phyloP scores from a whole-genome alignment of 1,139 yeast genomes.

The Scheffersomyces illinoinensis region DNA sequence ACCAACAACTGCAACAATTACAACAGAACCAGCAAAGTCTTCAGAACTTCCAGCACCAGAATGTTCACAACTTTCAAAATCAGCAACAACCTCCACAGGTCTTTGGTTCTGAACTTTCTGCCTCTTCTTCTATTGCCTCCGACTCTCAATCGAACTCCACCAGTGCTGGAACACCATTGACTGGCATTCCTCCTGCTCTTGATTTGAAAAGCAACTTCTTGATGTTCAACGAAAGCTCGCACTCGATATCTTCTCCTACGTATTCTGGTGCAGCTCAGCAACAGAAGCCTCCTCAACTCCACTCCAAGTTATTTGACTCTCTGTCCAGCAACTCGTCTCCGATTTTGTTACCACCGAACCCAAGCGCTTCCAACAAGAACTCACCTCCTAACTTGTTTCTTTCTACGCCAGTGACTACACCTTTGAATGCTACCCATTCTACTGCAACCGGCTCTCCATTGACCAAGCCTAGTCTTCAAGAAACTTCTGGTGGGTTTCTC shows the following conservation, averaged over 20 bases:
- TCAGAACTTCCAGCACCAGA: background rate
- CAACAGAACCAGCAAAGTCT: background rate
- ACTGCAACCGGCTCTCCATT: background rate
- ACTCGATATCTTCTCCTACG: constrained; percentile 24
- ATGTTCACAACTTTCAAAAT: background rate
- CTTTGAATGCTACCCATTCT: constrained; percentile 5
- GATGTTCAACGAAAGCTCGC: constrained; percentile 21
- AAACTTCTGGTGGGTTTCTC: constrained; percentile 4
- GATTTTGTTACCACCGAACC: constrained; percentile 15
- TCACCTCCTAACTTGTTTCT: constrained; percentile 31
- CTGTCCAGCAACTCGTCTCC: constrained; percentile 19
- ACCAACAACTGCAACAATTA: background rate
- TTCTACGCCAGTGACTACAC: constrained; percentile 14
- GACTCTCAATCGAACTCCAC: background rate
- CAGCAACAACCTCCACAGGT: background rate
- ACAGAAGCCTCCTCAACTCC: constrained; percentile 6
- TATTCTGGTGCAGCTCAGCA: constrained; percentile 1
- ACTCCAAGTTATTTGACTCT: constrained; percentile 21
- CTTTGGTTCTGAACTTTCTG: constrained; percentile 1
- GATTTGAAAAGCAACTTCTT: constrained; percentile 17
- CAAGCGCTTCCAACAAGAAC: constrained; percentile 13
- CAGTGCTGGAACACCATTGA: background rate
- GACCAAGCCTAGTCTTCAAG: background rate
- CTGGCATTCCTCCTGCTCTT: constrained; percentile 4
- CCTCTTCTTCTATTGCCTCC: constrained; percentile 6